Evolutionary conservation across 2,329 filamentous ascomycete genomes (phyloP), one percentile per base, ranked within the genome.

Genomic region (Fusarium liriodendri): DNA sequence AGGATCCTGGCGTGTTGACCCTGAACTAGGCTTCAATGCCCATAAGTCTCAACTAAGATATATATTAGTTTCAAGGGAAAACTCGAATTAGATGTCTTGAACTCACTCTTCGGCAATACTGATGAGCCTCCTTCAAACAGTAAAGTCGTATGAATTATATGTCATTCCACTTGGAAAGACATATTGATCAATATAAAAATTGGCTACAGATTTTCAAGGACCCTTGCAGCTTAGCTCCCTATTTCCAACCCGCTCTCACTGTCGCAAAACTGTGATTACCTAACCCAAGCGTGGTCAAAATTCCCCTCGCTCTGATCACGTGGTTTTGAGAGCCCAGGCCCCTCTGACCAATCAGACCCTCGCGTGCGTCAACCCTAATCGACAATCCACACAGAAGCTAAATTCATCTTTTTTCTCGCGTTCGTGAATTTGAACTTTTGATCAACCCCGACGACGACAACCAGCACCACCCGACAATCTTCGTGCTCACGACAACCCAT

Each of bases 401-500:
- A 73, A 74, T 74, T 75, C 64, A 38, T 32, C 58, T 69, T 67
- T 68, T 67, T 72, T 71, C 40, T 25, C 58, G 67, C 78, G 32
- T 50, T 57, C 66, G 18, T 62, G 59, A 73, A 42, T 70, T 71
- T 71, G 63, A 61, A 67, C 55, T 67, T 66, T 66, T 69, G 71
- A 69, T 67, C 45, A 72, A 69, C 33, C 68, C 64, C 73, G 69
- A 77, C 75, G 69, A 77, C 75, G 76, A 78, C 76, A 74, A 71
- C 70, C 66, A 78, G 64, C 74, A 76, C 77, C 76, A 69, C 66
- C 64, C 73, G 70, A 75, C 65, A 71, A 71, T 47, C 69, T 73
- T 67, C 22, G 78, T 79, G 74, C 75, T 65, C 71, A 71, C 70
- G 72, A 78, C 69, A 78, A 78, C 42, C 42, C 42, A 61, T 62